Percentiles rank a stretch among this genome's conserved stretches.
These are phyloP conservation scores for Penicillium tannophilum DNA, from an alignment of 495 filamentous ascomycete species.

Conservation along the genomic window DNA sequence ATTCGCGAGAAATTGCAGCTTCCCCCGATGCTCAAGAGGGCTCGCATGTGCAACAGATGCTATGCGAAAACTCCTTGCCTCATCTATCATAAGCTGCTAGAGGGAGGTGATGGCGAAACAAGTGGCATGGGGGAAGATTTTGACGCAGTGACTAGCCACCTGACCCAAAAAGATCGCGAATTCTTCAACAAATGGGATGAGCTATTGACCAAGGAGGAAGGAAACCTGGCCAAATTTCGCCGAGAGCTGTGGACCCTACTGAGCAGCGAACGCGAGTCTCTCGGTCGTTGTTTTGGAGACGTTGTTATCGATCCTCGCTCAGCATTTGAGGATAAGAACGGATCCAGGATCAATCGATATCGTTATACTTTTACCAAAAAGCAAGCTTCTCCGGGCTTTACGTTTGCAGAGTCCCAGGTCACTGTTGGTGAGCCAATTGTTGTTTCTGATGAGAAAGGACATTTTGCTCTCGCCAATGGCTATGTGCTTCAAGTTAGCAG, in stretches of 20 bases:
- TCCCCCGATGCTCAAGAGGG: conserved; percentile 80
- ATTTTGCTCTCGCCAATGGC: conserved; percentile 91
- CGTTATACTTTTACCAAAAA: conserved; percentile 79
- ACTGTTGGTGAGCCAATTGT: conserved; percentile 88
- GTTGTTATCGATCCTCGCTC: conserved; percentile 81
- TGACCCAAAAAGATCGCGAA: conserved; percentile 68
- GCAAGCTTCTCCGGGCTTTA: conserved; percentile 58
- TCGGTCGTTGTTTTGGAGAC: conserved; percentile 75
- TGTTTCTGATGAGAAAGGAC: conserved; percentile 92
- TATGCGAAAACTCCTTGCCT: conserved; percentile 90
- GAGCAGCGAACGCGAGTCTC: conserved; percentile 82
- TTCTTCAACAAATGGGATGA: conserved; percentile 96
- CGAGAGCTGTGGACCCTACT: conserved; percentile 94
- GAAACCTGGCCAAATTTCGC: conserved; percentile 76
- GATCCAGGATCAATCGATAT: conserved; percentile 85
- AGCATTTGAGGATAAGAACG: conserved; percentile 62
- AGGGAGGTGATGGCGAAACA: conserved; percentile 78
- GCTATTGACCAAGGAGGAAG: conserved; percentile 91
- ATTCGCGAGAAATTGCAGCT: conserved; percentile 78
- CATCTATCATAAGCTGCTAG: conserved; percentile 89
- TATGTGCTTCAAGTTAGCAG: conserved; percentile 78
- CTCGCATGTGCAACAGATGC: conserved; percentile 75
- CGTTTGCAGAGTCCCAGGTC: conserved; percentile 91
- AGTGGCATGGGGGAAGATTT: conserved; percentile 77
- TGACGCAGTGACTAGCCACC: conserved; percentile 69